Base-by-base conservation (phyloP, 2,329 filamentous ascomycete species). In the Clonostachys byssicola region DNA sequence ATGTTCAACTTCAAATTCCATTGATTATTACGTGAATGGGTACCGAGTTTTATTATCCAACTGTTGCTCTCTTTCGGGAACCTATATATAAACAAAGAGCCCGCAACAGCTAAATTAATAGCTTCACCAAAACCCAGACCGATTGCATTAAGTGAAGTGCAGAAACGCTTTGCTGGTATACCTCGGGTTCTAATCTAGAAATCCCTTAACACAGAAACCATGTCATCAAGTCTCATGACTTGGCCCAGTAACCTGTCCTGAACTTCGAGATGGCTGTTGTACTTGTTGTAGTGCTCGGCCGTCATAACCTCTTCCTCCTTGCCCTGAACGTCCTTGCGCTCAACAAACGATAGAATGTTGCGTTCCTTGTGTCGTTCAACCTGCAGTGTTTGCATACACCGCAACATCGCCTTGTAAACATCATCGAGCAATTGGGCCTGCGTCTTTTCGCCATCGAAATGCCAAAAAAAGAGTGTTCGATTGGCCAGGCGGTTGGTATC, bases 401-500 rank as follows among this genome's bases (percentile, higher is more conserved):
- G 83, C 14, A 90, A 78, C 88, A 97, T 96, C 30, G 85, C 80
- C 65, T 95, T 95, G 73, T 96, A 97, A 1, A 87, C 81, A 50
- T 89, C 86, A 52, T 95, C 86, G 12, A 96, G 68, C 2, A 95
- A 71, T 51, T 86, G 80, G 17, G 79, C 76, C 43, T 85, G 74
- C 7, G 87, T 85, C 42, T 88, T 81, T 42, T 90, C 82, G 12
- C 80, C 73, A 61, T 97, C 92, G 65, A 90, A 95, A 73, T 84
- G 96, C 85, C 92, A 96, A 47, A 97, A 81, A 63, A 92, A 97
- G 20, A 96, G 79, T 1, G 91, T 95, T 45, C 90, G 83, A 52
- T 85, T 88, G 1, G 92, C 89, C 56, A 88, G 81, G 34, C 91
- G 85, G 51, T 85, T 86, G 54, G 86, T 86, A 59, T 97, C 92